Conservation (phyloP, 306 rosid species). For the barrel medic (Medicago truncatula) region MtrunA17r5.0-ANR NC_053048.1:37354001-37354500, state of each 20-base stretch:
- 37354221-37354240: constrained; percentile 96
- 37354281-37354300: constrained; percentile 87
- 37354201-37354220: constrained; percentile 97
- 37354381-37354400: constrained; percentile 45
- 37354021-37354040: not conserved
- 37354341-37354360: constrained; percentile 96
- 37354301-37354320: constrained; percentile 88
- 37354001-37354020: constrained; percentile 6
- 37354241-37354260: constrained; percentile 89
- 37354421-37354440: constrained; percentile 6
- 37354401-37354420: constrained; percentile 35
- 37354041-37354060: constrained; percentile 6
- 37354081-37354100: not conserved
- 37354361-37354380: constrained; percentile 47
- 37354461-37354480: constrained; percentile 12
- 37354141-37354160: constrained; percentile 99
- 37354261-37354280: constrained; percentile 98
- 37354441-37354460: constrained; percentile 16
- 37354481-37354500: not conserved
- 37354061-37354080: not conserved
- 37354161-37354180: constrained; percentile 94
- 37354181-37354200: constrained; percentile 95
- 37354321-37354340: constrained; percentile 98
- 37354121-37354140: constrained; percentile 31
- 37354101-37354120: constrained; percentile 29